A percentile compares a stretch with the other conserved stretches of the same genome.
Conservation (phyloP, 2,329 filamentous ascomycete species). For the Fusarium caatingaense region DNA sequence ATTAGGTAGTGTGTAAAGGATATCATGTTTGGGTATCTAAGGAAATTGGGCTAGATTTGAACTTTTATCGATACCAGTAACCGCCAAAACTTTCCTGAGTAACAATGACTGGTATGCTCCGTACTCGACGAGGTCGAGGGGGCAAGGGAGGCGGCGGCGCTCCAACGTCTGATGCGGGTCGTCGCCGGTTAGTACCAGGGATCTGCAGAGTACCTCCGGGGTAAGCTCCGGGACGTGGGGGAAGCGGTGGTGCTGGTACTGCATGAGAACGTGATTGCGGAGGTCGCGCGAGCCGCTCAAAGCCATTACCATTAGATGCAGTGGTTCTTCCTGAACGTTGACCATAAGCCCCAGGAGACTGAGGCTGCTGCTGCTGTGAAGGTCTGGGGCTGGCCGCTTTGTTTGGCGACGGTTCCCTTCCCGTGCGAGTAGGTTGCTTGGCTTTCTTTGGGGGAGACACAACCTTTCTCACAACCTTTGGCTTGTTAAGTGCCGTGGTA, state of each 20-base stretch:
- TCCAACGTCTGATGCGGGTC: constrained; percentile 42
- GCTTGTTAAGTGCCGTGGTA: constrained; percentile 17
- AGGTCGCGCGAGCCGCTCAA: constrained; percentile 12
- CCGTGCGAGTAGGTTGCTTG: constrained; percentile 30
- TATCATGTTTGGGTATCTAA: constrained; percentile 29
- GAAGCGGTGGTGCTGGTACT: constrained; percentile 24
- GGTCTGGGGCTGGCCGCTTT: constrained; percentile 24
- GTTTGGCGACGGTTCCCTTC: constrained; percentile 42
- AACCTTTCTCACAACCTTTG: constrained; percentile 34
- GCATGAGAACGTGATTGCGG: constrained; percentile 14
- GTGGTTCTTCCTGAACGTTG: constrained; percentile 12
- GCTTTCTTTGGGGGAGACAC: constrained; percentile 22
- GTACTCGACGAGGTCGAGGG: constrained; percentile 43
- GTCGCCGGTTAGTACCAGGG: constrained; percentile 5
- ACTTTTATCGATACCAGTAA: constrained; percentile 38
- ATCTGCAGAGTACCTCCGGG: constrained; percentile 21
- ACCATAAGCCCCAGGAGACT: constrained; percentile 5
- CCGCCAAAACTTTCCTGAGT: constrained; percentile 44
- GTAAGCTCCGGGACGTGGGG: constrained; percentile 27
- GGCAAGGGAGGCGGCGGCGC: constrained; percentile 42
- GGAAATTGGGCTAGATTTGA: constrained; percentile 22
- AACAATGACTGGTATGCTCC: constrained; percentile 47
- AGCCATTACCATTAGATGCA: constrained; percentile 2
- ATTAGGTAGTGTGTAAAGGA: constrained; percentile 22
- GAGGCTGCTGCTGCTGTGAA: background rate